Evolutionary conservation across 345 rosid species (phyloP).

Genomic region (Punica granatum): DNA sequence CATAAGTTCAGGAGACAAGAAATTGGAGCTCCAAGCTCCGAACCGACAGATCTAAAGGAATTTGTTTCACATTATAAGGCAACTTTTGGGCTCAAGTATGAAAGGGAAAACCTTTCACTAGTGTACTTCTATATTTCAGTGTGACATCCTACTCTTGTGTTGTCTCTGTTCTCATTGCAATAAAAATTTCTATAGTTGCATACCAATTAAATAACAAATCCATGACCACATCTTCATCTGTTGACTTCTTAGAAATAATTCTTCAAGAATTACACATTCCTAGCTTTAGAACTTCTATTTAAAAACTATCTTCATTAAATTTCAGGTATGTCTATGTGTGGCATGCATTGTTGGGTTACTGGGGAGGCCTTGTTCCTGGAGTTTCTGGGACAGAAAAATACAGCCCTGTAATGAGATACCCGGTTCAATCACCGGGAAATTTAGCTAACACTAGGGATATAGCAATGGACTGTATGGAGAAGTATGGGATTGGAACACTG

Average conservation of each 20-base stretch:
- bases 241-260: not conserved
- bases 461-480: conserved; percentile 41
- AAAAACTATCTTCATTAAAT: not conserved
- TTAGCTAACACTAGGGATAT: conserved; percentile 39
- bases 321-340: conserved; percentile 47
- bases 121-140: not conserved
- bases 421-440: conserved; percentile 36
- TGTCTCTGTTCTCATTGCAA: not conserved
- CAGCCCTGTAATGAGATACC: conserved; percentile 30
- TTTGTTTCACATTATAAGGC: conserved; percentile 41
- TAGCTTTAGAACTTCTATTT: not conserved
- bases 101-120: not conserved
- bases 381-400: conserved; percentile 26
- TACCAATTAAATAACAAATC: no score
- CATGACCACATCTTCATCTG: not conserved
- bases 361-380: conserved; percentile 61
- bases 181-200: no score
- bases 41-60: conserved; percentile 33
- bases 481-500: conserved; percentile 38
- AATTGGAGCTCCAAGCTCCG: conserved; percentile 17
- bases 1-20: conserved; percentile 28
- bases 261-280: not conserved
- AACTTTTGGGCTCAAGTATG: conserved; percentile 39
- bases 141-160: not conserved
- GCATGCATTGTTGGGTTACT: conserved; percentile 53